Evolutionary conservation across 176 grass and related monocot genomes (phyloP).

Genomic region (Hordeum marinum): DNA sequence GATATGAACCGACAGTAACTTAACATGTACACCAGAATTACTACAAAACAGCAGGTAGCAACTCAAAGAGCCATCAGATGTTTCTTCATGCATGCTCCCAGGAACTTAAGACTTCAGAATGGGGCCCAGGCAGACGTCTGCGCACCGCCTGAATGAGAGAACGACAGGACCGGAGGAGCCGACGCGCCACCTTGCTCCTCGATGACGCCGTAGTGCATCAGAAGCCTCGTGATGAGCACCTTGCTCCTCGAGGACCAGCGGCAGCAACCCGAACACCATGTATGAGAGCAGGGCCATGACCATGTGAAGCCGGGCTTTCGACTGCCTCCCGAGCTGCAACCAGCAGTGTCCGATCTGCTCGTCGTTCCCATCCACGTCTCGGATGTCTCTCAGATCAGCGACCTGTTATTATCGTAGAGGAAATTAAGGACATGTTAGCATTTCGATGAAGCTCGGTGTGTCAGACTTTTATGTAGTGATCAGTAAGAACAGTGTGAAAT

Average conservation of each 20-base stretch:
- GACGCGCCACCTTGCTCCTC: conserved; percentile 19
- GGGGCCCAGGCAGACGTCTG: no score
- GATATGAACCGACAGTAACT: no score
- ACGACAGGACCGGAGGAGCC: conserved; percentile 11
- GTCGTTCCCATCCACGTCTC: conserved; percentile 36
- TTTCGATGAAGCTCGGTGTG: background rate
- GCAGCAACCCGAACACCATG: conserved; percentile 61
- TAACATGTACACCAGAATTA: no score
- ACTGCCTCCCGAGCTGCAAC: conserved; percentile 52
- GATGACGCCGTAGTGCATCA: conserved; percentile 52
- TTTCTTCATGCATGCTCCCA: no score
- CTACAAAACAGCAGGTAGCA: no score
- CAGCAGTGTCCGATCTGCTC: conserved; percentile 54
- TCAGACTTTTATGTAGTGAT: background rate
- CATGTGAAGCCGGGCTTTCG: conserved; percentile 48
- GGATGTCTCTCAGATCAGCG: conserved; percentile 42
- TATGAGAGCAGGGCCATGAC: conserved; percentile 61
- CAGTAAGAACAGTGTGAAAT: background rate
- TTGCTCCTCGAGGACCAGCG: conserved; percentile 58
- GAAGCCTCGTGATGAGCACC: conserved; percentile 50
- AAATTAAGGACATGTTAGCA: background rate
- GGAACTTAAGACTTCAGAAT: no score
- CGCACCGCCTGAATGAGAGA: no score
- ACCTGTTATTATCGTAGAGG: conserved; percentile 31
- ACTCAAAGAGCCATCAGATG: no score